A percentile compares a stretch with the other conserved stretches of the same genome.
phyloP scores from a whole-genome alignment of 1,284 basidiomycete genomes.

The Wolfiporia cocos region DNA sequence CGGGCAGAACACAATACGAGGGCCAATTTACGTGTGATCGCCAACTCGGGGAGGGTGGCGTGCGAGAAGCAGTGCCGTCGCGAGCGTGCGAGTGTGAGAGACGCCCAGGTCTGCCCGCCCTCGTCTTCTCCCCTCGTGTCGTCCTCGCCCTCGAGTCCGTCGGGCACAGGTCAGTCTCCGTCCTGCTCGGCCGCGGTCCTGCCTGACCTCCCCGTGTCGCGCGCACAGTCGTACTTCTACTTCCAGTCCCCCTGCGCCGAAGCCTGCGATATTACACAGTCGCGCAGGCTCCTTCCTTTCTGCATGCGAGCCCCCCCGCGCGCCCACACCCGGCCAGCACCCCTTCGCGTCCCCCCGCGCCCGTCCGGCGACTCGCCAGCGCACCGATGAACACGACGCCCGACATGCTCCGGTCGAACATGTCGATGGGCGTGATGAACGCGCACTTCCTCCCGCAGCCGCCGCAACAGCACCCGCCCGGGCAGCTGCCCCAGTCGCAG shows the following conservation, averaged over 20 bases:
- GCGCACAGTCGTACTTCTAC: constrained; percentile 6
- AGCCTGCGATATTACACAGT: constrained; percentile 9
- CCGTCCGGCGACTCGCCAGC: constrained; percentile 5
- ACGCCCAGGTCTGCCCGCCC: constrained; percentile 12
- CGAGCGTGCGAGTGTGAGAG: constrained; percentile 21
- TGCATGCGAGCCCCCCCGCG: constrained; percentile 18
- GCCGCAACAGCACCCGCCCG: constrained; percentile 30
- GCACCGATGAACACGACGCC: constrained; percentile 27
- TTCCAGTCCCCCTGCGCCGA: constrained; percentile 4
- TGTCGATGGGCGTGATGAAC: constrained; percentile 36
- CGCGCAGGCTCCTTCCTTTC: constrained; percentile 9
- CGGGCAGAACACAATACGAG: too few relatives aligned
- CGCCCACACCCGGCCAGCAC: neutral
- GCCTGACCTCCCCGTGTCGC: constrained; percentile 13
- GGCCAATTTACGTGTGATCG: too few relatives aligned
- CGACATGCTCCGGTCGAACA: constrained; percentile 41
- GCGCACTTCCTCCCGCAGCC: constrained; percentile 34
- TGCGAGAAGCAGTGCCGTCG: constrained; percentile 20
- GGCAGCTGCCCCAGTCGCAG: constrained; percentile 25
- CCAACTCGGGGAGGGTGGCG: too few relatives aligned
- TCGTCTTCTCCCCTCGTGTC: constrained; percentile 20
- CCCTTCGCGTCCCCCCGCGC: too few relatives aligned
- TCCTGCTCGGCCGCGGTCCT: constrained; percentile 10
- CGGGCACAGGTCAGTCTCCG: constrained; percentile 10
- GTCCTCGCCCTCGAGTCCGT: constrained; percentile 20